Evolutionary conservation across 768 basidiomycete species (phyloP).

Genomic region (Kondoa malvinella): DNA sequence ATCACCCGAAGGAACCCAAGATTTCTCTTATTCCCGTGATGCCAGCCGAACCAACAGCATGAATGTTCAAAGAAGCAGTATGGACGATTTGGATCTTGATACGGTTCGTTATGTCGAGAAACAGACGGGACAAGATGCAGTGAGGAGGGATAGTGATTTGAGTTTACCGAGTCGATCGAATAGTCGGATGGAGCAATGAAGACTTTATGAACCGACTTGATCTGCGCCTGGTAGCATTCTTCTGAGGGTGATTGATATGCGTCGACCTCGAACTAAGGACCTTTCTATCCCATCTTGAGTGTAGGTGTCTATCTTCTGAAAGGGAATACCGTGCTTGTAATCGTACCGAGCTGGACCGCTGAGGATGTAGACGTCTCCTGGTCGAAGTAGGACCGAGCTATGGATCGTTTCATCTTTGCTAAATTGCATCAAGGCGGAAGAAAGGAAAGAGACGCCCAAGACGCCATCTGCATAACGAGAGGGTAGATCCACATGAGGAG

Average conservation of each 20-base stretch:
- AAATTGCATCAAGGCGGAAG: constrained; percentile 68
- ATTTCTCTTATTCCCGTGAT: too few relatives aligned
- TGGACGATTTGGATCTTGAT: constrained; percentile 1
- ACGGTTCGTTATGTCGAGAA: constrained; percentile 3
- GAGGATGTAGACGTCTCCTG: constrained; percentile 58
- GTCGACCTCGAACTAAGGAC: constrained; percentile 2
- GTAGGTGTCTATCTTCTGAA: constrained; percentile 28
- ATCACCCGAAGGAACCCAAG: too few relatives aligned
- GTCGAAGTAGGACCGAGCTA: constrained; percentile 53
- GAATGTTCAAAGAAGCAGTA: neutral
- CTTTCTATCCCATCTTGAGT: neutral
- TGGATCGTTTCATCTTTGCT: constrained; percentile 24
- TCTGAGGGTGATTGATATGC: constrained; percentile 13
- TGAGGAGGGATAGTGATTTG: constrained; percentile 3
- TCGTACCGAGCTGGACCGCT: constrained; percentile 62
- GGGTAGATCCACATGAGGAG: constrained; percentile 68
- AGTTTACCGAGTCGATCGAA: neutral
- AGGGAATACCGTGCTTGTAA: constrained; percentile 78
- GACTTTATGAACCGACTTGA: neutral
- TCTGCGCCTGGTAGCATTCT: constrained; percentile 10
- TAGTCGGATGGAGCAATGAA: neutral
- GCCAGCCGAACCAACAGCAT: neutral
- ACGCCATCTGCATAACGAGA: constrained; percentile 76
- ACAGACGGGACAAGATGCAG: neutral
- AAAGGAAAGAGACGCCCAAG: constrained; percentile 64